Conservation (phyloP, 306 rosid species). For the Vigna reflexopilosa region DNA sequence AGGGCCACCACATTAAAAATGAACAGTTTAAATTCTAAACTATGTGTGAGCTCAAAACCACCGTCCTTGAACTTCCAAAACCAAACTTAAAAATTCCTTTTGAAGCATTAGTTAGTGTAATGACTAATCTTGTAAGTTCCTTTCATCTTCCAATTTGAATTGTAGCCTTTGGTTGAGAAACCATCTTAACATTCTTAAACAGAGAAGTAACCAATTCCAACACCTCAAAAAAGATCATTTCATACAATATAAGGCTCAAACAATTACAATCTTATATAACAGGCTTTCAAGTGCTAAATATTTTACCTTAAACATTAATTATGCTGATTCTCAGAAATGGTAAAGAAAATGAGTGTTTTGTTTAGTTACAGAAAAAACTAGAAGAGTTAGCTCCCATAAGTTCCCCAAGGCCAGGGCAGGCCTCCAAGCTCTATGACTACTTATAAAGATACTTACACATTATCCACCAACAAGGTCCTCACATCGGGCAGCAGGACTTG, state of each 20-base stretch:
- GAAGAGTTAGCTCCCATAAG: not conserved
- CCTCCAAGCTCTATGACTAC: not conserved
- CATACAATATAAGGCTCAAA: not conserved
- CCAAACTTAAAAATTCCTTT: not conserved
- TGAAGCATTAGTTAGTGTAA: not conserved
- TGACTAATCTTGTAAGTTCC: conserved; percentile 21
- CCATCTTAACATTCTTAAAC: conserved; percentile 1
- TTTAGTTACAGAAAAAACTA: not conserved
- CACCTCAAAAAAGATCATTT: conserved; percentile 7
- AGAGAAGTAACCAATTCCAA: not conserved
- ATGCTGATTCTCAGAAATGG: not conserved
- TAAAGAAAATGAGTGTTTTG: not conserved
- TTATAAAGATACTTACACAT: not conserved
- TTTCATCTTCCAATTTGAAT: not conserved
- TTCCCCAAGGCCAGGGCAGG: not conserved
- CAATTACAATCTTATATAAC: conserved; percentile 8
- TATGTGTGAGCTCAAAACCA: conserved; percentile 9
- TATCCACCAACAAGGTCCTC: not conserved
- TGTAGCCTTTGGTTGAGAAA: not conserved
- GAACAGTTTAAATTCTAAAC: conserved; percentile 1
- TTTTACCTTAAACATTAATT: conserved; percentile 23
- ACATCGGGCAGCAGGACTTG: not conserved
- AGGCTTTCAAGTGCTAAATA: not conserved
- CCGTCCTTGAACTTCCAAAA: conserved; percentile 3
- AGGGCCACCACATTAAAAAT: not conserved